Evolutionary conservation across 768 basidiomycete species (phyloP), one percentile per base, ranked within the genome.

Genomic region (Russula earlei): DNA sequence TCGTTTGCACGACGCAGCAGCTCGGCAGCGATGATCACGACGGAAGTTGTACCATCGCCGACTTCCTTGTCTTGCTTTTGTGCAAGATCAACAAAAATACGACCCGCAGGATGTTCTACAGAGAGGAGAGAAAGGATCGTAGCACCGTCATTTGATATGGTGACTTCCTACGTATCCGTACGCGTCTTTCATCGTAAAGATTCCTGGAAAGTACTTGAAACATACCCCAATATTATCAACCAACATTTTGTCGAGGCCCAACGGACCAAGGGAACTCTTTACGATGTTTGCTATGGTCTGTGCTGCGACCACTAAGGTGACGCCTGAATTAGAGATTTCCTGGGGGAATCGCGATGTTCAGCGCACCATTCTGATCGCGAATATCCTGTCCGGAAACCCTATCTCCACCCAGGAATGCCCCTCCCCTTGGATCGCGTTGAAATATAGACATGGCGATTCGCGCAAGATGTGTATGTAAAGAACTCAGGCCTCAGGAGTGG

Each of bases 21-120:
- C 70, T 97, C 96, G n/a, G 96, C 93, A 52, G 94, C 94, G 67
- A 99, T 81, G 63, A 99, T 90, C 46, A 99, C 96, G 41, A 99
- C 96, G 22, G 93, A 97, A 3, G 96, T 99, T 8, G 96, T 99
- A 14, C 96, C 96, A 73, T 99, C 96, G 36, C 96, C 96, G 10
- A 99, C 96, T 72, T 99, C 96, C 69, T 94, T 96, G 71, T 99
- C 96, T 71, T 98, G 94, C 67, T 98, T 97, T 72, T 98, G 94
- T 2, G 96, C 93, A 43, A 99, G 87, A 71, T 97, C 93, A 45
- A 98, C 94, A 62, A 99, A 92, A 60, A 99, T 93, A 61, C 91
- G 86, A 20, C 93, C 96, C 4, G 96, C 96, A 25, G 96, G 96
- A 67, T 98, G 92, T 65, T 96, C 91, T 43, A 99, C 94, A 15